Evolutionary conservation across 768 basidiomycete genomes (phyloP).

Genomic region (Cytidiella melzeri): DNA sequence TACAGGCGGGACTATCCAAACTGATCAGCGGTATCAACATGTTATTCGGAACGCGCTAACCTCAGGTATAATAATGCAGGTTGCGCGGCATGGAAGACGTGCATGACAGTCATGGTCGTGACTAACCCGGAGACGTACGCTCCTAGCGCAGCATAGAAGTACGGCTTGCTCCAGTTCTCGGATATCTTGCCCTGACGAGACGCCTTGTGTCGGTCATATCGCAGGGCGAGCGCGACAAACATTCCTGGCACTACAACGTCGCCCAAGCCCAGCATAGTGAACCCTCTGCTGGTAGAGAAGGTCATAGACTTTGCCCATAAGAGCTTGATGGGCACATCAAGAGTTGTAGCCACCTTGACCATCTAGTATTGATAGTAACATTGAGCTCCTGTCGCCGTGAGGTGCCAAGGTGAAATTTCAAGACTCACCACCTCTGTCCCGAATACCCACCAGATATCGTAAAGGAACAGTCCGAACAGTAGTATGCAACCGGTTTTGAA

Average conservation of each 20-base stretch:
- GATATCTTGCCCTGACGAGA: conserved; percentile 20
- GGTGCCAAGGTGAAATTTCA: too few relatives aligned
- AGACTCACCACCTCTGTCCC: conserved; percentile 75
- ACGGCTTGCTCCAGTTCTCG: conserved; percentile 54
- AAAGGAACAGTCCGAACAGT: conserved; percentile 80
- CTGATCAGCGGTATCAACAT: neutral
- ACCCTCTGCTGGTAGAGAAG: conserved; percentile 49
- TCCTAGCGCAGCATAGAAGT: conserved; percentile 62
- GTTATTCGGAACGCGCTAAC: conserved; percentile 36
- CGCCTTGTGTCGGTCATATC: conserved; percentile 64
- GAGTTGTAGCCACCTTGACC: conserved; percentile 85
- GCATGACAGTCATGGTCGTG: conserved; percentile 83
- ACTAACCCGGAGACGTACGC: conserved; percentile 73
- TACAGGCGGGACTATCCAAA: conserved; percentile 60
- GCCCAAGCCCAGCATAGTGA: conserved; percentile 88
- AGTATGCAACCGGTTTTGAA: conserved; percentile 84
- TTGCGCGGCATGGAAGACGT: conserved; percentile 67
- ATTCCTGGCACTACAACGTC: conserved; percentile 68
- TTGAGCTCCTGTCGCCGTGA: too few relatives aligned
- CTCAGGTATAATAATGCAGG: conserved; percentile 91
- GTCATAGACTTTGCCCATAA: conserved; percentile 70
- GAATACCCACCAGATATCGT: conserved; percentile 96
- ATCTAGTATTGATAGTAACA: conserved; percentile 45
- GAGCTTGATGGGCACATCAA: conserved; percentile 93
- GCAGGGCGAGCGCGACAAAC: conserved; percentile 79